These are phyloP conservation scores for Mycena belliarum DNA, from an alignment of 768 basidiomycete species.

Conservation along the genomic window DNA sequence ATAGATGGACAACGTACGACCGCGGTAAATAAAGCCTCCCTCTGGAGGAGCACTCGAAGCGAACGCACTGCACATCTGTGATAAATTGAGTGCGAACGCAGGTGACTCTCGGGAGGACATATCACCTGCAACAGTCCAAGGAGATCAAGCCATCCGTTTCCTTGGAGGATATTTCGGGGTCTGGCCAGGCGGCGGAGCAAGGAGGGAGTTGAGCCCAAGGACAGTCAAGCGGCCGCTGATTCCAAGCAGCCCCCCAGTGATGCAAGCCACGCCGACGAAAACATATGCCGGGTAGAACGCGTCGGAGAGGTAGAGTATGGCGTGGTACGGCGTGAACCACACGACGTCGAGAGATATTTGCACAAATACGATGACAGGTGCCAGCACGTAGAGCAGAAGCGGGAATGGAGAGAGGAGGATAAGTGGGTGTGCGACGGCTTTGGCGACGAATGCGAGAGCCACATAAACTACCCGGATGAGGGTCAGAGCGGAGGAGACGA, in stretches of 20 bases:
- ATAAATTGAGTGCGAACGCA: too few relatives aligned
- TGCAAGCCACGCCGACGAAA: conserved; percentile 37
- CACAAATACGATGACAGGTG: conserved; percentile 33
- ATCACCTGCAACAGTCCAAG: too few relatives aligned
- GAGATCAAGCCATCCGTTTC: too few relatives aligned
- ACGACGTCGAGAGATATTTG: conserved; percentile 34
- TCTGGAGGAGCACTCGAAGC: too few relatives aligned
- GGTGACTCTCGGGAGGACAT: too few relatives aligned
- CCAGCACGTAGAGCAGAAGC: conserved; percentile 29
- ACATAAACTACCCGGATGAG: not conserved
- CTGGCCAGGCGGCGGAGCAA: not conserved
- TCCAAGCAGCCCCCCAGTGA: conserved; percentile 34
- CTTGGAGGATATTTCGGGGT: too few relatives aligned
- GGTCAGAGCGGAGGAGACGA: not conserved
- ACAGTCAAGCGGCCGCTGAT: conserved; percentile 26
- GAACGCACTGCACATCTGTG: too few relatives aligned
- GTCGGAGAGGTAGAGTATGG: conserved; percentile 24
- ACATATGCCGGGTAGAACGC: conserved; percentile 39
- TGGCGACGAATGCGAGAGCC: not conserved
- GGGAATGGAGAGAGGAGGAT: conserved; percentile 5
- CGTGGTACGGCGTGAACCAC: conserved; percentile 36
- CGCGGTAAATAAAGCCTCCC: too few relatives aligned
- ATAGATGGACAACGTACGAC: too few relatives aligned
- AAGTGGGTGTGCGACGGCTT: not conserved
- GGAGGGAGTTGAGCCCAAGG: not conserved